A percentile compares a stretch with the other conserved stretches of the same genome.
Conservation (phyloP, 2,329 filamentous ascomycete genomes). For the Phaeosphaeria sp. region DNA sequence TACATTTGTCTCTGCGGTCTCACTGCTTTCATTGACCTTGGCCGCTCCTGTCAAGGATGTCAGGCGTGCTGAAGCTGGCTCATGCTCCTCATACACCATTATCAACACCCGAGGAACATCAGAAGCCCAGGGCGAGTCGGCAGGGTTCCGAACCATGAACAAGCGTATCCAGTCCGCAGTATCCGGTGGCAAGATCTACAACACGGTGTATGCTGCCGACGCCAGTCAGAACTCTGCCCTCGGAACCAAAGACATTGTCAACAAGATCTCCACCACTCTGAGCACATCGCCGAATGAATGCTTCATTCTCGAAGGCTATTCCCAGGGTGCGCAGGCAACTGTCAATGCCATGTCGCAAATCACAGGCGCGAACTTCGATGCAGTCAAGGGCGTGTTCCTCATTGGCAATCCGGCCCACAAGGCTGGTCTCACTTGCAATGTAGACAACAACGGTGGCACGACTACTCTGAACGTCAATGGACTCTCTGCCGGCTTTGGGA, state of each 20-base stretch:
- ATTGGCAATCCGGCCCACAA: constrained; percentile 45
- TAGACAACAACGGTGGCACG: constrained; percentile 42
- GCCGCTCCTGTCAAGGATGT: constrained; percentile 13
- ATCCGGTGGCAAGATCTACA: constrained; percentile 42
- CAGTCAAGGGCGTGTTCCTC: constrained; percentile 47
- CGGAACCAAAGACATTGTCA: constrained; percentile 43
- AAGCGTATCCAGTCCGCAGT: constrained; percentile 28
- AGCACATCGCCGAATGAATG: constrained; percentile 34
- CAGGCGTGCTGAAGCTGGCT: constrained; percentile 14
- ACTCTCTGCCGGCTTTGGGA: constrained; percentile 3
- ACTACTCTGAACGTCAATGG: constrained; percentile 44
- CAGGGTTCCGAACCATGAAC: constrained; percentile 46
- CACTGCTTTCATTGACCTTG: constrained; percentile 15
- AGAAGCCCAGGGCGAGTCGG: constrained; percentile 21
- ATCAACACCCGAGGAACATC: constrained; percentile 31
- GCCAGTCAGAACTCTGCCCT: constrained; percentile 30
- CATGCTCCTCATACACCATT: constrained; percentile 29
- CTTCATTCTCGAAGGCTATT: constrained; percentile 49
- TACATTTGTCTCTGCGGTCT: constrained; percentile 10
- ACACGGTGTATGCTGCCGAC: constrained; percentile 44
- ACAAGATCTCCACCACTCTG: constrained; percentile 36
- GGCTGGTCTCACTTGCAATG: constrained; percentile 42
- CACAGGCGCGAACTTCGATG: constrained; percentile 40
- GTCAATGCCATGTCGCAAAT: constrained; percentile 41
- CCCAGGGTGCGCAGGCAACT: constrained; percentile 46